These are phyloP conservation scores for Silene latifolia DNA, from an alignment of 148 eudicot genomes.

Conservation along the genomic window DNA sequence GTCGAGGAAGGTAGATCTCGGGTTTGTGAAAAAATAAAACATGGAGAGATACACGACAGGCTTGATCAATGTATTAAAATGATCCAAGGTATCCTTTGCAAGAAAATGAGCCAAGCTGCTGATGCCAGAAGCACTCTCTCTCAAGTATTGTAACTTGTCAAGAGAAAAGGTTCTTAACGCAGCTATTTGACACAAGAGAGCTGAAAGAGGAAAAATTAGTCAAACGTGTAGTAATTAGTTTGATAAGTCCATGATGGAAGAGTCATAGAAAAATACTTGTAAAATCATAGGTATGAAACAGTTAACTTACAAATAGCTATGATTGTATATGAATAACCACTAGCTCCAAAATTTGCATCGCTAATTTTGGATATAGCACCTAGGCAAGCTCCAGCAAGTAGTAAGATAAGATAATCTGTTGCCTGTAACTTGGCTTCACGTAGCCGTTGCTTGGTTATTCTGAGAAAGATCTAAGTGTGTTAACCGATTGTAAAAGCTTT, in stretches of 20 bases:
- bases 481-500: no score
- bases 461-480: constrained; percentile 14
- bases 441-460: constrained; percentile 47
- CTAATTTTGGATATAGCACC: constrained; percentile 44
- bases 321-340: constrained; percentile 43
- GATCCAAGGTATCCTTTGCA: constrained; percentile 84
- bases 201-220: constrained; percentile 41
- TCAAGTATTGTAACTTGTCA: constrained; percentile 86
- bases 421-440: constrained; percentile 53
- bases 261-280: background rate
- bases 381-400: constrained; percentile 54
- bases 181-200: constrained; percentile 86
- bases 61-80: constrained; percentile 68
- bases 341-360: constrained; percentile 45
- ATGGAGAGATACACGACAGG: constrained; percentile 83
- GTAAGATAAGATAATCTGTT: constrained; percentile 46
- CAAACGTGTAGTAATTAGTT: background rate
- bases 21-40: constrained; percentile 88
- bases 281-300: background rate
- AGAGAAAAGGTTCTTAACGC: constrained; percentile 79
- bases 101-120: constrained; percentile 93
- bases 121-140: constrained; percentile 92
- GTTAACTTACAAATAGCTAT: constrained; percentile 52
- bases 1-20: constrained; percentile 78
- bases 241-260: background rate